Percentiles rank a stretch among this genome's conserved stretches.
Conservation (phyloP, 108 stramenopile genomes). For the Skeletonema tropicum region DNA sequence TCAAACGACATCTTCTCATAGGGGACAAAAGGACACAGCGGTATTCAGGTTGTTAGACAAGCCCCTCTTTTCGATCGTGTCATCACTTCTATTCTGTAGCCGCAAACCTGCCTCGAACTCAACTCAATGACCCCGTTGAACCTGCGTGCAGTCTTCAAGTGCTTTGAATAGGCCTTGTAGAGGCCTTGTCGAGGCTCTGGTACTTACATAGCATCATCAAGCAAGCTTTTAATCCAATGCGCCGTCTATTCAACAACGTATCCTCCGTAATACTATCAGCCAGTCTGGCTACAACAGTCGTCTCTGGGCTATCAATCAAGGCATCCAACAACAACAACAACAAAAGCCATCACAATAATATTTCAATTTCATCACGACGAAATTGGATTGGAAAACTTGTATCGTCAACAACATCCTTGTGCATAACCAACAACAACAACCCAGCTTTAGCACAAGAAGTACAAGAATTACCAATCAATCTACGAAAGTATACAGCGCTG, state of each 20-base stretch:
- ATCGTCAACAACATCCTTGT: not conserved
- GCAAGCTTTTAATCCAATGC: too few relatives aligned
- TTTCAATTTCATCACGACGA: not conserved
- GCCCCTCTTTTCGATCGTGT: too few relatives aligned
- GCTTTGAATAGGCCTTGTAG: too few relatives aligned
- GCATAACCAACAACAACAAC: not conserved
- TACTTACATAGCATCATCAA: too few relatives aligned
- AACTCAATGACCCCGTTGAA: too few relatives aligned
- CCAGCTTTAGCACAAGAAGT: conserved; percentile 6
- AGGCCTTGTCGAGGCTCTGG: too few relatives aligned
- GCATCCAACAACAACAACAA: not conserved
- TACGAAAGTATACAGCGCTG: conserved; percentile 54
- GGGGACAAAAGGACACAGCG: too few relatives aligned
- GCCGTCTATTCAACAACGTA: not conserved
- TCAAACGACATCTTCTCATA: too few relatives aligned
- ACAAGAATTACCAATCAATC: conserved; percentile 33
- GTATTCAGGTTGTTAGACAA: too few relatives aligned
- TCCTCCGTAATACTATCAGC: not conserved
- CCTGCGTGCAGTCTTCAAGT: too few relatives aligned
- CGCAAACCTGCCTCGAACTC: too few relatives aligned
- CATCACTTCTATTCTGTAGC: too few relatives aligned
- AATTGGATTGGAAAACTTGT: conserved; percentile 8
- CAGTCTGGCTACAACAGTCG: not conserved
- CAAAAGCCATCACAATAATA: not conserved
- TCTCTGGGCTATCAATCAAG: not conserved